A percentile compares a stretch with the other conserved stretches of the same genome.
Conservation (phyloP, 148 eudicot species). For the Rhododendron ovatum region DNA sequence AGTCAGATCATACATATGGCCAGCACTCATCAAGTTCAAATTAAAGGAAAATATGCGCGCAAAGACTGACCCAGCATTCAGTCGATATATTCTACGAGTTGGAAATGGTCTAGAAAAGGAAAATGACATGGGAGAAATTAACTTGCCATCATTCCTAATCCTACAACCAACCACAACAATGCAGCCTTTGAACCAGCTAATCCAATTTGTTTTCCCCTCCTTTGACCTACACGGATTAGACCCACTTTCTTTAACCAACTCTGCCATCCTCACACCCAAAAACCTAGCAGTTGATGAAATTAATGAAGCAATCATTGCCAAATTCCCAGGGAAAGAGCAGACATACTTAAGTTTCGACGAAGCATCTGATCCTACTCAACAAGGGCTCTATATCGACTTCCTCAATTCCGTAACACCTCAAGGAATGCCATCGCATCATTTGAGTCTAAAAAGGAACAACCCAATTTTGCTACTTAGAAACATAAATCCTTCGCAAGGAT, state of each 20-base stretch:
- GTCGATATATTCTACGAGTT: background rate
- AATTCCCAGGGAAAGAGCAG: background rate
- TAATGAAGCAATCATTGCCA: background rate
- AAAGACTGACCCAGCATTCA: background rate
- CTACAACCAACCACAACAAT: background rate
- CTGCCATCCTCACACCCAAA: background rate
- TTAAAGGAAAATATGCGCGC: background rate
- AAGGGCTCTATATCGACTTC: background rate
- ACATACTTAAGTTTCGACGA: background rate
- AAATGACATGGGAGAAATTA: too few relatives aligned
- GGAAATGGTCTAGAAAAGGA: background rate
- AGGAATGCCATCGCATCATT: background rate
- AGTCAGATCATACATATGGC: background rate
- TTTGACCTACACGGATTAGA: fast-evolving
- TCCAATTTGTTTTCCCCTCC: background rate
- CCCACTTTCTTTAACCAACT: too few relatives aligned
- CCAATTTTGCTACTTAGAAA: background rate
- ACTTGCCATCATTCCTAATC: too few relatives aligned
- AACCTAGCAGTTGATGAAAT: background rate
- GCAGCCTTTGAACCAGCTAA: background rate
- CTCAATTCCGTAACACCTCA: background rate
- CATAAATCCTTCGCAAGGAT: background rate
- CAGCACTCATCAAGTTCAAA: background rate
- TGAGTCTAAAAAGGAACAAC: background rate
- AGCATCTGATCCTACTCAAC: background rate